A percentile compares a stretch with the other conserved stretches of the same genome.
These are phyloP conservation scores for Coemansia biformis DNA, from an alignment of 192 early-diverging fungal genomes.

Conservation along the genomic window DNA sequence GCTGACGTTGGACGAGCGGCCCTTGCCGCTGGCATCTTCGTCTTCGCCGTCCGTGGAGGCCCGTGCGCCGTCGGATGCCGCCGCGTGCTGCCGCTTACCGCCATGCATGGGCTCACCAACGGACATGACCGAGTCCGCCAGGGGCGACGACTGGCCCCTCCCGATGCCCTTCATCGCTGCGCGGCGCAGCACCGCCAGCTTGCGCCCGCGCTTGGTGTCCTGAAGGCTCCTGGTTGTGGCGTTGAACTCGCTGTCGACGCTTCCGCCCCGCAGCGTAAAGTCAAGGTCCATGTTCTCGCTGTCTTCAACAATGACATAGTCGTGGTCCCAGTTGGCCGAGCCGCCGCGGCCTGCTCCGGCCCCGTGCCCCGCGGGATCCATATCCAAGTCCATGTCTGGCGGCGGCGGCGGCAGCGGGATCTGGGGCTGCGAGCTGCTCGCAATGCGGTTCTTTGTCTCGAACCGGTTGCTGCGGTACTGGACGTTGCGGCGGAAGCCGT, in stretches of 20 bases:
- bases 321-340: slow-evolving; percentile 21
- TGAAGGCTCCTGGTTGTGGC: slow-evolving; percentile 8
- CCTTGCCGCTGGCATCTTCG: slow-evolving; percentile 59
- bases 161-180: slow-evolving; percentile 33
- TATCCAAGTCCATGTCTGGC: slow-evolving; percentile 28
- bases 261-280: slow-evolving; percentile 25
- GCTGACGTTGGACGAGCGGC: slow-evolving; percentile 22
- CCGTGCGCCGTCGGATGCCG: slow-evolving; percentile 53
- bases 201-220: slow-evolving; percentile 31
- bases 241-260: slow-evolving; percentile 27
- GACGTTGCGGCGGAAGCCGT: slow-evolving; percentile 43
- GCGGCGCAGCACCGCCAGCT: slow-evolving; percentile 23
- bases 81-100: slow-evolving; percentile 5
- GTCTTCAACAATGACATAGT: slow-evolving; percentile 46
- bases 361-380: neutral
- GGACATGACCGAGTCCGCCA: neutral
- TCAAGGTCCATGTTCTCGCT: slow-evolving; percentile 22
- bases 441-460: slow-evolving; percentile 17
- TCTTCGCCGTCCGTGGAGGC: slow-evolving; percentile 53
- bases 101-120: neutral
- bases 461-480: slow-evolving; percentile 41
- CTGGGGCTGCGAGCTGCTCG: slow-evolving; percentile 14
- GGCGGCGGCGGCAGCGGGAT: slow-evolving; percentile 22
- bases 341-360: slow-evolving; percentile 1
- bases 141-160: too few relatives aligned